A percentile compares a stretch with the other conserved stretches of the same genome.
Evolutionary conservation across 2,329 filamentous ascomycete genomes (phyloP).

Genomic region (Trichophyton mentagrophytes): DNA sequence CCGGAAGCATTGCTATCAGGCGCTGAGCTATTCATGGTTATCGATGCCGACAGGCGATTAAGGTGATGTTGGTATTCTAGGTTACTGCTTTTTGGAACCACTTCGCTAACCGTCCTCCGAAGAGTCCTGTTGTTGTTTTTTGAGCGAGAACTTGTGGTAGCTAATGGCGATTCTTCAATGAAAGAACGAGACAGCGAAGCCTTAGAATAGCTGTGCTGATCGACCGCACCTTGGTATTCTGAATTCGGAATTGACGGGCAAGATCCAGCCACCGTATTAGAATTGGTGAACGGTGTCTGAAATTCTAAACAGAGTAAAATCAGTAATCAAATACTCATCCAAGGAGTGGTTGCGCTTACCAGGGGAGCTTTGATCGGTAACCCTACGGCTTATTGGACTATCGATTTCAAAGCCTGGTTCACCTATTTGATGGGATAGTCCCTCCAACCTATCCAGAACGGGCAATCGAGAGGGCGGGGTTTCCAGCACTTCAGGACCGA

Average conservation of each 20-base stretch:
- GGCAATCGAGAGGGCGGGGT: not conserved
- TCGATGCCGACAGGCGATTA: not conserved
- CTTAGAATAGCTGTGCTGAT: not conserved
- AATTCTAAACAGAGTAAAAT: not conserved
- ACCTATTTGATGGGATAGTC: not conserved
- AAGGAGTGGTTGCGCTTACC: not conserved
- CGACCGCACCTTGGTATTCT: not conserved
- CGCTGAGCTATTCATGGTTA: constrained; percentile 5
- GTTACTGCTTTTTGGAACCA: not conserved
- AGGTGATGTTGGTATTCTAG: not conserved
- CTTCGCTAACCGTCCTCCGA: not conserved
- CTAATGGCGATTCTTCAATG: not conserved
- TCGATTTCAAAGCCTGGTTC: not conserved
- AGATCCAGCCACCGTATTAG: not conserved
- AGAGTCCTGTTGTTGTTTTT: not conserved
- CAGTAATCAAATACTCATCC: not conserved
- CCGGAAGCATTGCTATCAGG: constrained; percentile 2
- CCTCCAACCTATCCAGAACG: not conserved
- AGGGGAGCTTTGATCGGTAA: not conserved
- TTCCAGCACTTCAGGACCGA: not conserved
- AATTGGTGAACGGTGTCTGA: not conserved
- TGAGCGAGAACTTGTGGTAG: not conserved
- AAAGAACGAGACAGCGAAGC: not conserved
- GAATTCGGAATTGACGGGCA: not conserved
- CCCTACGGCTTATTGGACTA: not conserved